Conservation (phyloP, 306 rosid genomes). For the Rosa multiflora region DNA sequence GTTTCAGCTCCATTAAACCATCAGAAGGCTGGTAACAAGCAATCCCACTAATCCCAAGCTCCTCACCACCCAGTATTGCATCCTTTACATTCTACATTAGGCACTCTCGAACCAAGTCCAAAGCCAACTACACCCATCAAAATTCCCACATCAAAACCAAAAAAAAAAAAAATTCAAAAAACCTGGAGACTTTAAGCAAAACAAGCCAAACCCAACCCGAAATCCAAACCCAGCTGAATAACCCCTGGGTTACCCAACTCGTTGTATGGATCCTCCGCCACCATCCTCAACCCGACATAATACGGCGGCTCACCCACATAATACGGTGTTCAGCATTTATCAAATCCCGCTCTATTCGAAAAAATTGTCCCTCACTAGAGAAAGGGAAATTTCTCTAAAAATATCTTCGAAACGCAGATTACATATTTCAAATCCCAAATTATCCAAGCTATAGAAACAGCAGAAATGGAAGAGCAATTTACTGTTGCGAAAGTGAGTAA, state of each 20-base stretch:
- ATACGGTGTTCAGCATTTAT: background rate
- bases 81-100: slow-evolving; percentile 47
- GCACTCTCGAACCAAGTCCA: slow-evolving; percentile 73
- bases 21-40: slow-evolving; percentile 49
- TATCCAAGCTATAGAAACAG: background rate
- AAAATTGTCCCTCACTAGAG: background rate
- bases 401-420: background rate
- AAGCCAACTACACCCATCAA: slow-evolving; percentile 44
- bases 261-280: slow-evolving; percentile 59
- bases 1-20: slow-evolving; percentile 50
- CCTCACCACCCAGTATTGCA: slow-evolving; percentile 41
- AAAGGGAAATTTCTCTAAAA: background rate
- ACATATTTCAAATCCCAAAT: background rate
- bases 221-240: slow-evolving; percentile 63
- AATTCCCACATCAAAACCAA: background rate
- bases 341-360: background rate
- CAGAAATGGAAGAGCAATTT: slow-evolving; percentile 26
- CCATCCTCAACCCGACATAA: slow-evolving; percentile 47
- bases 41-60: slow-evolving; percentile 37
- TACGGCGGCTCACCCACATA: slow-evolving; percentile 42
- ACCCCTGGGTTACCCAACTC: slow-evolving; percentile 59
- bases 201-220: slow-evolving; percentile 16
- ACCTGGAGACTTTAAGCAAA: background rate
- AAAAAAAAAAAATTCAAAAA: background rate
- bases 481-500: slow-evolving; percentile 72